These are phyloP conservation scores for Theobroma cacao DNA, from an alignment of 345 rosid genomes.

Conservation along the genomic window DNA sequence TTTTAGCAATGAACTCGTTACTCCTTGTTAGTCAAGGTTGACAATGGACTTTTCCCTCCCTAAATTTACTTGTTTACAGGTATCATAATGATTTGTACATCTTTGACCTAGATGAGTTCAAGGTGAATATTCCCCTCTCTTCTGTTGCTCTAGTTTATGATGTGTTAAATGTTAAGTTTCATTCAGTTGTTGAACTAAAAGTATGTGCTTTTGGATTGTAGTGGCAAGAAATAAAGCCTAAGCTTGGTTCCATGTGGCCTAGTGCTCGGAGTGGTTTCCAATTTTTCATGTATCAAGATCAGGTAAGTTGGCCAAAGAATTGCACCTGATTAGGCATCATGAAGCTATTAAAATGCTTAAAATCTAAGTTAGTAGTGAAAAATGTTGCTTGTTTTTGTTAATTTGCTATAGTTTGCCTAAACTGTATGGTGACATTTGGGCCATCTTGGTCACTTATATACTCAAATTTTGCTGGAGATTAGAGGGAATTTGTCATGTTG, in stretches of 20 bases:
- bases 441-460: background rate
- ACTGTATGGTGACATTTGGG: background rate
- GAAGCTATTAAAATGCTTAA: background rate
- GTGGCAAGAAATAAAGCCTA: slow-evolving; percentile 99
- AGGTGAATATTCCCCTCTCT: slow-evolving; percentile 46
- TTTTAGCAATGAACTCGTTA: background rate
- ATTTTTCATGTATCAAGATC: slow-evolving; percentile 84
- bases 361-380: background rate
- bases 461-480: slow-evolving; percentile 1
- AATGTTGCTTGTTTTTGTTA: background rate
- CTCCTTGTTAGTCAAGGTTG: background rate
- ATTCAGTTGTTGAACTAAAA: slow-evolving; percentile 18
- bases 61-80: slow-evolving; percentile 41
- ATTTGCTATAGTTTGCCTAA: background rate
- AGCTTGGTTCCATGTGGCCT: slow-evolving; percentile 94
- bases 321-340: background rate
- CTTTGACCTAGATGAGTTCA: slow-evolving; percentile 88
- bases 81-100: slow-evolving; percentile 76
- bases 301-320: slow-evolving; percentile 41
- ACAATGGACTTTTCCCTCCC: background rate
- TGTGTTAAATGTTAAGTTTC: background rate
- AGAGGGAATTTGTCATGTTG: background rate
- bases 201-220: slow-evolving; percentile 29
- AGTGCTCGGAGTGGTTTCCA: slow-evolving; percentile 95
- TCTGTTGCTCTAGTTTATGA: background rate